Evolutionary conservation across 2,329 filamentous ascomycete genomes (phyloP), one percentile per base, ranked within the genome.

Genomic region (Aureobasidium mangrovei): DNA sequence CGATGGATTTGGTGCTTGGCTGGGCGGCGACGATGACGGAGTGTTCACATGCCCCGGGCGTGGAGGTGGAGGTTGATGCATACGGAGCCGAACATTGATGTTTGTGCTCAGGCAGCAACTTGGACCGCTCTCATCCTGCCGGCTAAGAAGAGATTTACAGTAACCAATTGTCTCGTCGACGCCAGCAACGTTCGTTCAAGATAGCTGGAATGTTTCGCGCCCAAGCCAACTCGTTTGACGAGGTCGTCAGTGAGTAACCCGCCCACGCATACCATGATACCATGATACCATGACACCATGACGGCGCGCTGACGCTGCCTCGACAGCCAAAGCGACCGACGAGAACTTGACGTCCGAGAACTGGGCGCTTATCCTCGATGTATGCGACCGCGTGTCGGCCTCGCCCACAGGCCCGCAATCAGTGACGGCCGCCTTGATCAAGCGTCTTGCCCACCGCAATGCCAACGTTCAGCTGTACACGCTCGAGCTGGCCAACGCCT

Each of bases 391-490:
- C 32, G 68, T 70, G 32, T 62, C 63, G 12, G 65, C 64, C 55
- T 63, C 66, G 7, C 57, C 65, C 26, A 61, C 63, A 5, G 67
- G 67, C 7, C 66, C 67, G 9, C 55, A 61, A 18, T 63, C 66
- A 33, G 89, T 84, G 10, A 87, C 94, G 53, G 86, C 89, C 65
- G 86, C 88, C 66, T 81, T 96, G 75, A 95, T 96, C 72, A 94
- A 91, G 75, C 81, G 91, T 40, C 78, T 96, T 54, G 89, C 90
- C 55, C 90, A 96, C 70, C 85, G 91, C 62, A 96, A 96, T 70
- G 91, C 91, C 59, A 95, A 96, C 69, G 91, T 96, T 28, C 91
- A 96, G 72, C 82, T 96, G 24, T 96, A 96, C 70, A 95, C 91
- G 9, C 82, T 96, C 57, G 89, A 94, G 84, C 84, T 95, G 62